These are phyloP conservation scores for Pisolithus thermaeus DNA, from an alignment of 1,284 basidiomycete genomes.

Conservation along the genomic window DNA sequence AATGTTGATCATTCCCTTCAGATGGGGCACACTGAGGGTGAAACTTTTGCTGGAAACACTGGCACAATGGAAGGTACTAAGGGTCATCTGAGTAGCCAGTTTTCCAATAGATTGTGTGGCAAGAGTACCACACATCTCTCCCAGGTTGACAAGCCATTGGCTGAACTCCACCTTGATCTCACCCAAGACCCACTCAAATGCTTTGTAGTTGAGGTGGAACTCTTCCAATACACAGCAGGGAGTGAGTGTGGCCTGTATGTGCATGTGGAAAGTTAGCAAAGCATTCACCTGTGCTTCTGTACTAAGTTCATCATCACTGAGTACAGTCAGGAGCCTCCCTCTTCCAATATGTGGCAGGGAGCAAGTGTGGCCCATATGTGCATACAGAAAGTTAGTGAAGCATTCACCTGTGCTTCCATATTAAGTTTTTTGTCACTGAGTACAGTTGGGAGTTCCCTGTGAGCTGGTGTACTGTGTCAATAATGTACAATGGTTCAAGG, in stretches of 20 bases:
- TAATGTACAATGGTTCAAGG: constrained; percentile 83
- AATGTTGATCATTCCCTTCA: too few species aligned
- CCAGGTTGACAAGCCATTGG: neutral
- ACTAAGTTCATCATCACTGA: constrained; percentile 77
- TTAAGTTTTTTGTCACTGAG: constrained; percentile 80
- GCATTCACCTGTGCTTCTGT: constrained; percentile 85
- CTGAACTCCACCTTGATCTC: constrained; percentile 49
- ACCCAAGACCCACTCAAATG: constrained; percentile 97
- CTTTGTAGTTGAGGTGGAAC: constrained; percentile 81
- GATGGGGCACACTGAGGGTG: too few species aligned
- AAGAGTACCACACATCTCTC: neutral
- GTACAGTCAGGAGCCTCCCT: constrained; percentile 76
- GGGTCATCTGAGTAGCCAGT: too few species aligned
- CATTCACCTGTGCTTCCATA: constrained; percentile 81
- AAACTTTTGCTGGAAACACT: too few species aligned
- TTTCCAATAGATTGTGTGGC: neutral
- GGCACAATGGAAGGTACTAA: too few species aligned
- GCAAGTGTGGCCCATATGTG: constrained; percentile 88
- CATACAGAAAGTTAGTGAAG: constrained; percentile 90
- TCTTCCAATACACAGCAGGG: constrained; percentile 81
- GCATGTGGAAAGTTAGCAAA: too few species aligned
- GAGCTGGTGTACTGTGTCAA: constrained; percentile 73
- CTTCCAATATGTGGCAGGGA: constrained; percentile 55
- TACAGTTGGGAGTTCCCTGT: constrained; percentile 73
- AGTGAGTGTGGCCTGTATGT: constrained; percentile 84